Evolutionary conservation across 2,329 filamentous ascomycete genomes (phyloP), one percentile per base, ranked within the genome.

Genomic region (Peltaster fructicola): DNA sequence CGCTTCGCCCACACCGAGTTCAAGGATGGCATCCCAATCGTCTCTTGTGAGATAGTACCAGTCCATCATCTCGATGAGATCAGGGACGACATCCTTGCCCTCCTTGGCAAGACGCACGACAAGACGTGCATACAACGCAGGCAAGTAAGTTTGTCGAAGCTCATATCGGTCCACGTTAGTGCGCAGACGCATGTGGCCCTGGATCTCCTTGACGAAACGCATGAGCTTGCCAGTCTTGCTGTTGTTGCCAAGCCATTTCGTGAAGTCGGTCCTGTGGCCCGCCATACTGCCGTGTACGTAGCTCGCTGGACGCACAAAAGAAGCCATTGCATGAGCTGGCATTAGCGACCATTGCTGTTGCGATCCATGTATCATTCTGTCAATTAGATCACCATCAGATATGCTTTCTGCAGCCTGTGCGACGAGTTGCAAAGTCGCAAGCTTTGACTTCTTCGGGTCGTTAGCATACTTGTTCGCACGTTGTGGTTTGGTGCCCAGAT

Each of bases 291-390:
- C 88, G 24, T 80, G 68, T 7, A 88, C 63, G 44, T 77, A 92
- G 49, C 81, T 92, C 6, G 88, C 75, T 4, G 88, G 88, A 14
- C 79, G 65, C 13, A 98, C 85, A 27, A 91, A 90, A 45, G 84
- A 92, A 56, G 95, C 93, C 18, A 93, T 65, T 14, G 84, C 88
- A 51, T 98, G 88, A 2, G 80, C 77, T 8, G 88, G 88, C 88
- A 98, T 98, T 33, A 98, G 56, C 45, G 79, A 88, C 88, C 88
- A 98, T 34, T 98, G 88, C 47, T 98, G 88, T 47, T 98, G 88
- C 21, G 81, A 80, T 14, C 88, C 88, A 50, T 98, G 88, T 31
- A 98, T 98, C 85, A 98, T 93, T 25, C 81, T 68, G 50, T 98
- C 88, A 3, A 95, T 80, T 17, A 98, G 58, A 48, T 98, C 88